Evolutionary conservation across 805 yeast species (phyloP), one percentile per base, ranked within the genome.

Genomic region (Tetrapisispora iriomotensis): DNA sequence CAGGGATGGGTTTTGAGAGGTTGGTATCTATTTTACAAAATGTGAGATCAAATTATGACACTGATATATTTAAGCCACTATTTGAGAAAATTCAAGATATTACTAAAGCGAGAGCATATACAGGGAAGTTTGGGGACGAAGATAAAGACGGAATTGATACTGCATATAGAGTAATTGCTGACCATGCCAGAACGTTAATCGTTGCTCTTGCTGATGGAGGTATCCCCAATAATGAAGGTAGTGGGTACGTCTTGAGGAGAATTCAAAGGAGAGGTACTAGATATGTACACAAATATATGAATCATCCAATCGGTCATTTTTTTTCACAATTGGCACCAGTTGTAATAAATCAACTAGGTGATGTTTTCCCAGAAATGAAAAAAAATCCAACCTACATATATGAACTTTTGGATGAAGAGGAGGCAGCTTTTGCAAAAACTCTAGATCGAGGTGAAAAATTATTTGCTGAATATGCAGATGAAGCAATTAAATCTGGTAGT

Each of bases 1-100:
- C 99, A 15, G 99, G 99, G 65, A 75, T 92, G 87, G 99, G 99
- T 29, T 94, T 88, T 58, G 99, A 92, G 70, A 80, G 99, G 66
- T 73, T 92, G 54, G 99, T 92, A 20, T 86, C 96, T 3, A 79
- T 90, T 37, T 72, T 92, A 56, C 99, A 92, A 66, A 79, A 86
- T 65, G 88, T 82, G 53, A 66, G 74, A 50, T 88, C 97, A 34
- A 92, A 92, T 68, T 92, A 92, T 64, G 99, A 92, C 64, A 92
- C 98, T 26, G 97, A 92, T 61, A 96, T 90, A 29, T 92, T 92
- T 70, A 70, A 75, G 46, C 97, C 97, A 33, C 66, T 92, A 45
- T 94, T 92, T 58, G 70, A 68, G 27, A 78, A 74, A 60, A 92
- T 92, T 53, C 85, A 85, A 65, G 95, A 86, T 60, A 80, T 92